Conservation (phyloP, 257 asterid species). For the Solanum okadae region DNA sequence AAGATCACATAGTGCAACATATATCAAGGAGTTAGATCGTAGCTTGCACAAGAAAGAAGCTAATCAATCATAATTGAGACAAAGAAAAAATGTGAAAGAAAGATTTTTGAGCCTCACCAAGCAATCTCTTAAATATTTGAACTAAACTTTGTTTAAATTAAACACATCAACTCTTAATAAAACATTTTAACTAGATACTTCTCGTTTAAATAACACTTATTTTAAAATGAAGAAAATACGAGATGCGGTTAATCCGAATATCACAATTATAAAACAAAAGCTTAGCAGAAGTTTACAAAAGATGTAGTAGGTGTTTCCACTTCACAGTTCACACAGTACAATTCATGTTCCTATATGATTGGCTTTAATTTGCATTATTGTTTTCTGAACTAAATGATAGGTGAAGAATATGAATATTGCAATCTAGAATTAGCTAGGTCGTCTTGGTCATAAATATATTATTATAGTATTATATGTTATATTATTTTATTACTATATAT, state of each 20-base stretch:
- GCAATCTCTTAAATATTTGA: background rate
- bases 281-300: background rate
- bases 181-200: background rate
- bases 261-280: background rate
- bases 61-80: too few species aligned
- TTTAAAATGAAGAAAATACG: fast-evolving
- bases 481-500: background rate
- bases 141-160: background rate
- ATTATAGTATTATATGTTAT: background rate
- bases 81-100: background rate
- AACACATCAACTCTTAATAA: background rate
- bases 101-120: background rate
- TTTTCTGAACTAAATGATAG: background rate
- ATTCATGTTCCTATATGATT: background rate
- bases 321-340: background rate
- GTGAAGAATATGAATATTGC: background rate
- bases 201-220: fast-evolving
- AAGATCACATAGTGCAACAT: background rate
- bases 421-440: background rate
- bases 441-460: background rate
- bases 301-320: background rate
- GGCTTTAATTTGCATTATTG: background rate
- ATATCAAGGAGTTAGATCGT: background rate
- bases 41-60: background rate
- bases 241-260: background rate